Base-by-base conservation (phyloP, 2,329 filamentous ascomycete genomes). In the Aspergillus viridinutans region DNA sequence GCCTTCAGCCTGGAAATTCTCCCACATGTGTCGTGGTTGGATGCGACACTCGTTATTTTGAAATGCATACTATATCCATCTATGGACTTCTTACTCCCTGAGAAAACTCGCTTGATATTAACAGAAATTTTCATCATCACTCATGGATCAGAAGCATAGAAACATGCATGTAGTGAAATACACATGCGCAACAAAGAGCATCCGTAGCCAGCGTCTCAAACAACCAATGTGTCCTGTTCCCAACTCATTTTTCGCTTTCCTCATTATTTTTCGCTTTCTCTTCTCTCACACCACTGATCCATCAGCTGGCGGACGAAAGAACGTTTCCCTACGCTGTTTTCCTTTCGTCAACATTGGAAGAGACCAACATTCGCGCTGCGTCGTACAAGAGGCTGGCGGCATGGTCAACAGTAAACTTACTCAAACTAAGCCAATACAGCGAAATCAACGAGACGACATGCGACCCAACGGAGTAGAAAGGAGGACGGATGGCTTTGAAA, bases 271-370 rank as follows among this genome's bases (percentile, higher is more conserved):
- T 17, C 32, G 17, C 32, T 38, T 38, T 17, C 32, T 38, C 32
- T 38, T 38, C 32, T 38, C 32, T 38, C 12, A n/a, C 5, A 38
- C 5, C 5, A 38, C 14, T 38, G 14, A 38, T 38, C 32, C 14
- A 14, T 38, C 32, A 17, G 32, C 32, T 38, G 14, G 32, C 14
- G 6, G 32, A 38, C 14, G 14, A 38, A 38, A 17, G 32, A 17
- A 17, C 32, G 29, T 23, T 52, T 23, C 10, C 47, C 42, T 35
- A 23, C 49, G 49, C 3, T 50, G 35, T 55, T 40, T 21, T 10
- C 17, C 17, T 53, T 38, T 47, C 26, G 57, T 57, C 43, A 57
- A 52, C 55, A 55, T 57, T 49, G 53, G n/a, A 45, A 14, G 23
- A 52, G 12, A 43, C 48, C 42, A 38, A 48, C 25, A 25, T 26